Base-by-base conservation (phyloP, 164 flowering plant species). In the Aristolochia fimbriata region DNA sequence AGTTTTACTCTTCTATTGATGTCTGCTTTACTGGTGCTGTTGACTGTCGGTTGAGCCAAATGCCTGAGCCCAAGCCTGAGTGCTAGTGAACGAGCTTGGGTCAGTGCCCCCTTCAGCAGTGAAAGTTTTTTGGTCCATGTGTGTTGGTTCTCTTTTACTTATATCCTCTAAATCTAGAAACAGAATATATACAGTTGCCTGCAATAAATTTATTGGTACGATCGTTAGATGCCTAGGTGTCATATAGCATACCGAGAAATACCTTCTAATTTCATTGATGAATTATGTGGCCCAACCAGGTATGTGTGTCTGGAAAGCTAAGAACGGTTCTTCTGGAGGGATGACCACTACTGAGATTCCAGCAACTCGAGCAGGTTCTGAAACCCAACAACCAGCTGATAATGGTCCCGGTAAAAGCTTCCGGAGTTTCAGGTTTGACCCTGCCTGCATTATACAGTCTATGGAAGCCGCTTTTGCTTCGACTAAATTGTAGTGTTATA, bases 291-390 rank as follows among this genome's bases (percentile, higher is more conserved):
- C 7, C 65, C 46, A 37, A 70, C n/a, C 22, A 93, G 96, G 82
- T 49, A 49, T 80, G 7, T 77, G 68, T 46, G 78, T 86, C 33
- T 89, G 97, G 97, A 93, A 82, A 68, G 94, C 94, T 19, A 93
- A 83, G 73, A 74, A 59, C 61, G 72, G 75, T 62, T 77, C 85
- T 21, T 55, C 66, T 6, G 92, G 92, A 47, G 80, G 80, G 66
- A 71, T 77, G 19, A 61, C 59, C 37, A 55, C 70, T 59, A 48
- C 61, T 23, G 90, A 84, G 65, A 71, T 41, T 74, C 81, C 74
- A 46, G 16, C 68, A n/a, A 59, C 62, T 9, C 81, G 73, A 66
- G 65, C 78, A 19, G 79, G 55, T 57, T 37, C 71, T 51, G 82
- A 81, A 51, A 53, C 68, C 62, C 67, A 57, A 37, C 47, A 16